A percentile compares a stretch with the other conserved stretches of the same genome.
Conservation (phyloP, 2,329 filamentous ascomycete species). For the Fusarium euwallaceae region DNA sequence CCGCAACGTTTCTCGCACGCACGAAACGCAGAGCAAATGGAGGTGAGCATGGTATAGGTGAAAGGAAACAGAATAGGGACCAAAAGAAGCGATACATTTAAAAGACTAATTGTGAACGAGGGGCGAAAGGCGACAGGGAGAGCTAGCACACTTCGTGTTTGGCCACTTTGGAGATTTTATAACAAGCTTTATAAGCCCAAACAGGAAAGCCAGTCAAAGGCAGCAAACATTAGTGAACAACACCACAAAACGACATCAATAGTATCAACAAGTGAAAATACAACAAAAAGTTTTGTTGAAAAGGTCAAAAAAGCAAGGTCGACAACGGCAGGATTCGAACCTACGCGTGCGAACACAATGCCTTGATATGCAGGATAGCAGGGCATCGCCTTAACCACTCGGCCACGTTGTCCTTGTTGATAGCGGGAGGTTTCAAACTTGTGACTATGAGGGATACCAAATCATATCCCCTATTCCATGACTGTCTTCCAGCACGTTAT, state of each 20-base stretch:
- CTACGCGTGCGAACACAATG: slow-evolving; percentile 1
- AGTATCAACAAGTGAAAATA: background rate
- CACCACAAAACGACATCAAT: background rate
- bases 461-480: background rate
- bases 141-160: too few species aligned
- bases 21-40: background rate
- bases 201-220: background rate
- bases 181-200: background rate
- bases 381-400: slow-evolving; percentile 4
- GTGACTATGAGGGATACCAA: background rate
- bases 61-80: background rate
- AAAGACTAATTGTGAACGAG: background rate
- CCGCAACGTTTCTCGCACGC: background rate
- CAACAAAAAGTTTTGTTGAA: background rate
- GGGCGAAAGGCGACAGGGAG: too few species aligned
- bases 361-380: background rate
- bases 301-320: background rate
- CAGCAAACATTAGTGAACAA: background rate
- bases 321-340: slow-evolving; percentile 2
- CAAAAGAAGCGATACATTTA: background rate
- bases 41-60: background rate
- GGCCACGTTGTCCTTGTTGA: background rate
- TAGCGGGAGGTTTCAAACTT: background rate
- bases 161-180: background rate
- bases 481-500: background rate